Evolutionary conservation across 495 filamentous ascomycete species (phyloP), one percentile per base, ranked within the genome.

Genomic region (Sordaria brevicollis): DNA sequence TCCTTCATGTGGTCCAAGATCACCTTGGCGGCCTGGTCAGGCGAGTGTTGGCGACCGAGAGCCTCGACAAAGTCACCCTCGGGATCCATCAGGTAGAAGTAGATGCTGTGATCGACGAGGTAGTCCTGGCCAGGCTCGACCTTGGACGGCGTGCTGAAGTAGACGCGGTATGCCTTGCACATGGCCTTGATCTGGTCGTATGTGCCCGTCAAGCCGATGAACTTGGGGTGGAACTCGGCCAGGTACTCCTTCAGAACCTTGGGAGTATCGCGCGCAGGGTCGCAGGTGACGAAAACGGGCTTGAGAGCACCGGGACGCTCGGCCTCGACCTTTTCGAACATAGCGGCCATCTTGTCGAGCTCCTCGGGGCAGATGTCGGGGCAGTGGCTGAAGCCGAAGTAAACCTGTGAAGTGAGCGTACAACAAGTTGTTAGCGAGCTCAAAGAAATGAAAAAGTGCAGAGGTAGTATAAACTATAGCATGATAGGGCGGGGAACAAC

Each of bases 321-420:
- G 57, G 78, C 86, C 73, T 88, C 84, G 65, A 95, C 93, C 49
- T 91, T 83, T 77, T 97, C 92, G 76, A 96, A 92, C 85, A 97
- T 96, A 72, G 83, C 83, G 65, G 94, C 92, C 93, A 99, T 97
- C 83, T 99, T 99, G 80, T 99, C 95, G 67, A 99, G 89, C 83
- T 99, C 95, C 74, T 99, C 95, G 35, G 95, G 95, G 84, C 95
- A 99, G 80, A 99, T 99, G 80, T 99, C 95, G 13, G 95, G 95
- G 79, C 95, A 99, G 80, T 97, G 93, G 15, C 93, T 93, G 88
- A 99, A 99, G 74, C 95, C 95, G 78, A 98, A 99, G 81, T 99
- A 99, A 57, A 97, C 89, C 91, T 84, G 34, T 15, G 2, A 67
- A 5, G 10, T 17, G 2, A 29, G 21, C n/a, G n/a, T 35, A 7